Percentiles rank a stretch among this genome's conserved stretches.
phyloP scores from a whole-genome alignment of 1,284 basidiomycete species.

The Spongiforma sp. region DNA sequence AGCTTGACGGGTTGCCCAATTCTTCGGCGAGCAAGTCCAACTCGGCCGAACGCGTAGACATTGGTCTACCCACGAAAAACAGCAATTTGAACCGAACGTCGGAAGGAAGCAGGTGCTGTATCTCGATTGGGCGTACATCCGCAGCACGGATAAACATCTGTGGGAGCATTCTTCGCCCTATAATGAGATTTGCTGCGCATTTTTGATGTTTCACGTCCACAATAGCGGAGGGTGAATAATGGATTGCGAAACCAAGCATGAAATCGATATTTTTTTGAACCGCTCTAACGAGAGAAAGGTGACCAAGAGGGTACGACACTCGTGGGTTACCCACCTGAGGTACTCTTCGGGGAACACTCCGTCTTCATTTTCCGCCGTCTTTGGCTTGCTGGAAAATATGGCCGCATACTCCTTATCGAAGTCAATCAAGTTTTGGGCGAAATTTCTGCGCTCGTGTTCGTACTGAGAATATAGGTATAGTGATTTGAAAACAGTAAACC shows the following conservation, averaged over 20 bases:
- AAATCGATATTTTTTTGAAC: constrained; percentile 65
- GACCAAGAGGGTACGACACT: too few species aligned
- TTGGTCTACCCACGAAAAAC: constrained; percentile 66
- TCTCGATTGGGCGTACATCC: constrained; percentile 63
- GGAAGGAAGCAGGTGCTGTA: constrained; percentile 72
- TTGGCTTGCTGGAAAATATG: constrained; percentile 80
- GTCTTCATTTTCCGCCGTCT: constrained; percentile 56
- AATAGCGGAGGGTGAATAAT: constrained; percentile 60
- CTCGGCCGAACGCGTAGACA: constrained; percentile 43
- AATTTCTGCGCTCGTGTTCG: constrained; percentile 73
- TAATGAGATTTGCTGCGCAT: constrained; percentile 46
- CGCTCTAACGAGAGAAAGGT: constrained; percentile 42
- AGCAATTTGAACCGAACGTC: constrained; percentile 77
- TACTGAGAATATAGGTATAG: constrained; percentile 50
- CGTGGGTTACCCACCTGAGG: constrained; percentile 47
- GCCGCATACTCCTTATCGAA: constrained; percentile 81
- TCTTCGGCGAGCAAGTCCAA: constrained; percentile 51
- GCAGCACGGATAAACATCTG: constrained; percentile 66
- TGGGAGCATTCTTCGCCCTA: constrained; percentile 67
- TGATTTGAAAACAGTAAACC: not conserved
- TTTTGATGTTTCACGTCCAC: constrained; percentile 51
- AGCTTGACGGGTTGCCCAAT: constrained; percentile 42
- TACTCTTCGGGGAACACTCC: constrained; percentile 76
- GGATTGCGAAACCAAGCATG: constrained; percentile 68
- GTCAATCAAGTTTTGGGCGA: constrained; percentile 80